Base-by-base conservation (phyloP, 345 rosid genomes). In the Citrus glauca region DNA sequence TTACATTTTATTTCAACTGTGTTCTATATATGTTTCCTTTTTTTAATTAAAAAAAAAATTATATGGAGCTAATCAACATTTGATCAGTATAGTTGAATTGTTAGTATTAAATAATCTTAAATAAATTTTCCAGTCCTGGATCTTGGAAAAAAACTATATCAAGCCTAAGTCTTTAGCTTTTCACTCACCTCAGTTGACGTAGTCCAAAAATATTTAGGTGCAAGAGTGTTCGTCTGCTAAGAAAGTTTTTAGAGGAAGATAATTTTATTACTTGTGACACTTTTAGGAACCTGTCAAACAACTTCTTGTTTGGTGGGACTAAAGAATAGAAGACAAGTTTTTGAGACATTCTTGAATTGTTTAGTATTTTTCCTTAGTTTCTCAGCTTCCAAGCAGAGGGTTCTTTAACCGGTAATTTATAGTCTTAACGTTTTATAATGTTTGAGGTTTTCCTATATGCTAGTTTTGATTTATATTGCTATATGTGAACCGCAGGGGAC, bases 401-500 rank as follows among this genome's bases (percentile, higher is more conserved):
- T 11, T 61, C 25, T 24, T 27, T 27, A 62, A 16, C 27, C 0
- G 66, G 32, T 62, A 62, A 13, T 13, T 62, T 10, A 10, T 9
- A 62, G 19, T 62, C 17, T 57, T n/a, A 33, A 72, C 24, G 30
- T 14, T 5, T 35, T 73, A 60, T 61, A 1, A 5, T 4, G 48
- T 57, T 5, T 42, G 69, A 65, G 33, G 22, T 50, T 50, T 32
- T 75, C 11, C 16, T 74, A 17, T 28, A 19, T 22, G 6, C 50
- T 38, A 56, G 32, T 19, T 9, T 72, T 32, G 20, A 57, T 72
- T 35, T 13, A 57, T 14, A 30, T 35, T n/a, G 16, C 37, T 72
- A 14, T 20, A 4, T 74, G 68, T 38, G 16, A 9, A 40, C 53
- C 62, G 55, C 55, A 93, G 97, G 89, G 81, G 79, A 64, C 73